These are phyloP conservation scores for Bruguiera parviflora DNA, from an alignment of 345 rosid species.

Conservation along the genomic window DNA sequence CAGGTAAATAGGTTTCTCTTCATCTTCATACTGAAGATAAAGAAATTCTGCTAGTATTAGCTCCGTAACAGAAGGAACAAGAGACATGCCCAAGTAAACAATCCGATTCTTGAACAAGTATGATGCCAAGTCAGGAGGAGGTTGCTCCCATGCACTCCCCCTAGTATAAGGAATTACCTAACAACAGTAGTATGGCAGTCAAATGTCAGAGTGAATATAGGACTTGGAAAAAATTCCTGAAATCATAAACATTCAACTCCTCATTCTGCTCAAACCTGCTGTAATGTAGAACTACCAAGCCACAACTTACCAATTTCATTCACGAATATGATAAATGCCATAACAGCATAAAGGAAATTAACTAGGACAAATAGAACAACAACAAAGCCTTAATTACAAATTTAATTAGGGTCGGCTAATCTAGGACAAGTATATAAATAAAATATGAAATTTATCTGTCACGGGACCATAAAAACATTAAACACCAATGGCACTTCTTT, in stretches of 20 bases:
- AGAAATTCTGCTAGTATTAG: slow-evolving; percentile 79
- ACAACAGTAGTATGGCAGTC: slow-evolving; percentile 1
- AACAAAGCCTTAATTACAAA: too few species aligned
- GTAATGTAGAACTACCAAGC: background rate
- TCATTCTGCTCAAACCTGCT: background rate
- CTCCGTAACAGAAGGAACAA: slow-evolving; percentile 89
- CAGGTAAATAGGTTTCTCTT: slow-evolving; percentile 76
- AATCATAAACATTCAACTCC: background rate
- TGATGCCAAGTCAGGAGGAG: slow-evolving; percentile 91
- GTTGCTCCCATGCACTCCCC: slow-evolving; percentile 81
- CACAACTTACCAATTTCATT: background rate
- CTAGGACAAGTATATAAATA: too few species aligned
- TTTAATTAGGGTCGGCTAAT: too few species aligned
- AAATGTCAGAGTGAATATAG: background rate
- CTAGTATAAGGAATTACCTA: slow-evolving; percentile 81
- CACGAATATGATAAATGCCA: too few species aligned
- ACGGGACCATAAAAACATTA: too few species aligned
- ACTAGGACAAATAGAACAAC: too few species aligned
- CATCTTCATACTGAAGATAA: slow-evolving; percentile 82
- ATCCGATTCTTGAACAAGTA: slow-evolving; percentile 75
- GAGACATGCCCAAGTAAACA: slow-evolving; percentile 94
- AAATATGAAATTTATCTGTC: too few species aligned
- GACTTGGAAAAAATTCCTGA: background rate
- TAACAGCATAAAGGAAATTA: too few species aligned
- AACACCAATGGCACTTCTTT: too few species aligned